Conservation (phyloP, 805 yeast species). For the Millerozyma miso region DNA sequence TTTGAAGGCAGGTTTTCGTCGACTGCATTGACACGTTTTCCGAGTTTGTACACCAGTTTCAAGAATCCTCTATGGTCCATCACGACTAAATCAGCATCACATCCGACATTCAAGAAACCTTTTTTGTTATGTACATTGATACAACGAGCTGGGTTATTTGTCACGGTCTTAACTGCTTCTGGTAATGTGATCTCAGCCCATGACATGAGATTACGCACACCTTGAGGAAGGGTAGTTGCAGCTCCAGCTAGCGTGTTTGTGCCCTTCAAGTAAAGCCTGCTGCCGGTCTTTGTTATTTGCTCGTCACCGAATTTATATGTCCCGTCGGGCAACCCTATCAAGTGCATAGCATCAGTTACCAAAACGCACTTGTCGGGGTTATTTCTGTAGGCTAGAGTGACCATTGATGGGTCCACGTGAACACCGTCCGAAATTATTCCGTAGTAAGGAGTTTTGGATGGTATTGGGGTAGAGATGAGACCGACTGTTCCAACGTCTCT, state of each 20-base stretch:
- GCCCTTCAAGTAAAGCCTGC: conserved; percentile 44
- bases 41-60: conserved; percentile 48
- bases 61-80: conserved; percentile 42
- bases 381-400: conserved; percentile 45
- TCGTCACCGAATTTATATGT: conserved; percentile 49
- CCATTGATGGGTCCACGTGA: conserved; percentile 55
- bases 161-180: conserved; percentile 52
- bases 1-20: conserved; percentile 15
- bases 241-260: conserved; percentile 60
- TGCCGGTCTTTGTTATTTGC: conserved; percentile 45
- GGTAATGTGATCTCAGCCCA: conserved; percentile 49
- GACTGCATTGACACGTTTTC: conserved; percentile 24
- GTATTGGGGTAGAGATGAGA: conserved; percentile 30
- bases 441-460: conserved; percentile 38
- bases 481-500: conserved; percentile 57
- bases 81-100: conserved; percentile 55
- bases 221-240: conserved; percentile 50
- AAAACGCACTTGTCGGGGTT: conserved; percentile 51
- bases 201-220: conserved; percentile 45
- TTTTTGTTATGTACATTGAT: conserved; percentile 39
- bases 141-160: conserved; percentile 51
- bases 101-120: conserved; percentile 49
- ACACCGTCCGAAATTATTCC: conserved; percentile 58
- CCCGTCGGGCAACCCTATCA: conserved; percentile 57
- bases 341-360: conserved; percentile 58